Percentiles rank a stretch among this genome's conserved stretches.
phyloP scores from a whole-genome alignment of 2,329 filamentous ascomycete genomes.

The Helotiales sp. region DNA sequence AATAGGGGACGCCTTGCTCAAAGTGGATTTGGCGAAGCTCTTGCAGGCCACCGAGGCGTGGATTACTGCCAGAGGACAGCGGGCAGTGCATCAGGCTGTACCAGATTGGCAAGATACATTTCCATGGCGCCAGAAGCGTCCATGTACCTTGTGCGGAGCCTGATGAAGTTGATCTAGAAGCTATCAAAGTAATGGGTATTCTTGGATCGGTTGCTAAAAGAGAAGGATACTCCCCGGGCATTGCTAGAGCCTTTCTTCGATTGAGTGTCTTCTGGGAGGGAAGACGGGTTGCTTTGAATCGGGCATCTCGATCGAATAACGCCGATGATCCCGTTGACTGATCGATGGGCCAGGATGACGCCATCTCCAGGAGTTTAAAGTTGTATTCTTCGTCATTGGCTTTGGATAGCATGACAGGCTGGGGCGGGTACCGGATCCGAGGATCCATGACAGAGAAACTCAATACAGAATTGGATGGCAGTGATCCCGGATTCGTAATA shows the following conservation, averaged over 20 bases:
- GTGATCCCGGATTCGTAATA: constrained; percentile 69
- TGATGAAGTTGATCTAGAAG: constrained; percentile 56
- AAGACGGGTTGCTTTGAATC: constrained; percentile 67
- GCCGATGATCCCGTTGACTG: constrained; percentile 50
- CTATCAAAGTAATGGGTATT: constrained; percentile 77
- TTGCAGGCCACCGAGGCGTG: constrained; percentile 79
- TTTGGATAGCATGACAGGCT: constrained; percentile 52
- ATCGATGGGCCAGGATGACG: constrained; percentile 73
- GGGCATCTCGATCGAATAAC: constrained; percentile 71
- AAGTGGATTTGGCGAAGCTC: constrained; percentile 82
- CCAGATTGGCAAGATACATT: constrained; percentile 86
- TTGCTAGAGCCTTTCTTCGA: constrained; percentile 68
- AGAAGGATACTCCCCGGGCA: constrained; percentile 66
- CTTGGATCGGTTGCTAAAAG: constrained; percentile 66
- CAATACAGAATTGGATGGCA: constrained; percentile 73
- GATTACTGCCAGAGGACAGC: constrained; percentile 78
- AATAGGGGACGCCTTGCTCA: constrained; percentile 79
- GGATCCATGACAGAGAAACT: constrained; percentile 79
- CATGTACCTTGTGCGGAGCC: constrained; percentile 69
- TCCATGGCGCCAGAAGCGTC: constrained; percentile 89
- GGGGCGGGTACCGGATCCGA: constrained; percentile 77
- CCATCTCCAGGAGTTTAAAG: constrained; percentile 57
- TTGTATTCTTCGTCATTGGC: constrained; percentile 45
- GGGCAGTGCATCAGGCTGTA: constrained; percentile 83
- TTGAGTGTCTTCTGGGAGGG: constrained; percentile 83